Evolutionary conservation across 2,329 filamentous ascomycete genomes (phyloP).

Genomic region (Colletotrichum sidae): DNA sequence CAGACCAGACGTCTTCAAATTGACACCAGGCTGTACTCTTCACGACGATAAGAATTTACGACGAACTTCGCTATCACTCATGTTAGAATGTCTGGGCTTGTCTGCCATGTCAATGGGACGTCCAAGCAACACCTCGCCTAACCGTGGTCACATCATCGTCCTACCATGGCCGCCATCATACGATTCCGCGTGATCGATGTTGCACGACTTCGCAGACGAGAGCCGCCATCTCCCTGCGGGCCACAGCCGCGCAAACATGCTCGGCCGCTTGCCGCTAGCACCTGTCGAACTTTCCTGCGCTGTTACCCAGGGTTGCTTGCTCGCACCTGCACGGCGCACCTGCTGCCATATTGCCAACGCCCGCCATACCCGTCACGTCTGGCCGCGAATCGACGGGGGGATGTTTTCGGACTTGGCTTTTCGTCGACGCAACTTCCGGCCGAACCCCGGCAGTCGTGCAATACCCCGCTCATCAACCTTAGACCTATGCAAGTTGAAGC

Average conservation of each 20-base stretch:
- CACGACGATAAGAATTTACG: too few species aligned
- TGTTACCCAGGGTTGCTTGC: slow-evolving; percentile 25
- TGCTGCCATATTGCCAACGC: slow-evolving; percentile 28
- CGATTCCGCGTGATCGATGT: slow-evolving; percentile 25
- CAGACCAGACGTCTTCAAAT: too few species aligned
- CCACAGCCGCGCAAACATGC: slow-evolving; percentile 11
- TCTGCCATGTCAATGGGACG: slow-evolving; percentile 16
- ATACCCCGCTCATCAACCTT: slow-evolving; percentile 33
- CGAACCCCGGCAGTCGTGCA: slow-evolving; percentile 2
- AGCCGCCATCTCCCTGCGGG: slow-evolving; percentile 10
- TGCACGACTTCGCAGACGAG: slow-evolving; percentile 16
- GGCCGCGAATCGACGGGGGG: slow-evolving; percentile 18
- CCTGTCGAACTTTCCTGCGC: slow-evolving; percentile 29
- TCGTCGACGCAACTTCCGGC: neutral
- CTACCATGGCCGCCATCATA: slow-evolving; percentile 13
- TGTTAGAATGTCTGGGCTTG: neutral
- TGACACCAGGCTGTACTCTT: too few species aligned
- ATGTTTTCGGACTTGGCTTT: slow-evolving; percentile 25
- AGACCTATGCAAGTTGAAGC: slow-evolving; percentile 13
- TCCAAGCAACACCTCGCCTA: slow-evolving; percentile 23
- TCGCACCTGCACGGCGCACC: neutral
- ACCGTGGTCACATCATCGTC: slow-evolving; percentile 16
- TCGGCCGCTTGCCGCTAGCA: slow-evolving; percentile 23
- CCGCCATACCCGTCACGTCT: slow-evolving; percentile 32
- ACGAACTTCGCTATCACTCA: too few species aligned